Evolutionary conservation across 2,329 filamentous ascomycete species (phyloP), one percentile per base, ranked within the genome.

Genomic region (Zalaria sp.): DNA sequence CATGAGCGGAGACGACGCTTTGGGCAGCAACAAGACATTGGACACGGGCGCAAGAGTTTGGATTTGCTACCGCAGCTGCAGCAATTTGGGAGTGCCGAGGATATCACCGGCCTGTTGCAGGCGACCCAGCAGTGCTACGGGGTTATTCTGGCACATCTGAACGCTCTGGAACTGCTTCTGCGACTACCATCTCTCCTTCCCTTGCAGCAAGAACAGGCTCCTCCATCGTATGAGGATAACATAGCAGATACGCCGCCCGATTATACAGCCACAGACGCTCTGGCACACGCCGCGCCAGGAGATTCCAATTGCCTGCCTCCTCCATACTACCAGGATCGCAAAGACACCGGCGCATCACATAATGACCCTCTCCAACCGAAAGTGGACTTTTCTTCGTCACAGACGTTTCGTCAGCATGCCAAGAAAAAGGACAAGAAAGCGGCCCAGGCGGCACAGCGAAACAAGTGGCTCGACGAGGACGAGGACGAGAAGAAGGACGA

Each of bases 321-420:
- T n/a, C 29, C 7, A 7, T 32, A 32, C 3, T 32, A 7, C 11
- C 43, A 58, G 42, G 47, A 53, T 28, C 53, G 51, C 25, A 49
- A 58, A 41, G 56, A 57, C 46, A 48, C 50, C 9, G 32, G 7
- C 7, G 39, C 31, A 28, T 29, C 9, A 18, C 37, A 9, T 8
- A 34, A 34, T 37, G 51, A 55, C 53, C 42, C 59, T 51, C 25
- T 41, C 37, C 27, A 7, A n/a, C 32, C 34, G 18, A 59, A 64
- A 27, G 61, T 83, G 39, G 77, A 83, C 53, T 74, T 82, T 44
- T 63, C 64, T 25, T 73, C 68, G 26, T 35, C 71, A 67, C 38
- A 75, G 68, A 60, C 64, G 29, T 51, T 68, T 46, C 61, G 59
- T 31, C 57, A 66, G 40, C 69, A 79, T 53, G 61, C 64, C 44